Evolutionary conservation across 305 asterid genomes (phyloP).

Genomic region (Fraxinus ornus): DNA sequence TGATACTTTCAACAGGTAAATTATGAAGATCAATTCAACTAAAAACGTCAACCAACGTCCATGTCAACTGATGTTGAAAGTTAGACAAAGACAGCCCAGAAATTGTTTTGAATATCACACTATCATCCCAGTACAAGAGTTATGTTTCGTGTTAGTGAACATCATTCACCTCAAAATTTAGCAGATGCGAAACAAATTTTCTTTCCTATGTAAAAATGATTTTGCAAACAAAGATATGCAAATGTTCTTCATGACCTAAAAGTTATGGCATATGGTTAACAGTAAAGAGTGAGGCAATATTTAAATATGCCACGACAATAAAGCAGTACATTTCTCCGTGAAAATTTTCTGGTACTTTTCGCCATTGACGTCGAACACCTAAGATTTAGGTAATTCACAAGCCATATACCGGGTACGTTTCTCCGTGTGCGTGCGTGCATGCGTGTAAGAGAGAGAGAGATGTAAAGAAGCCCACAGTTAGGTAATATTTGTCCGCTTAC

Average conservation of each 20-base stretch:
- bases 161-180: not conserved
- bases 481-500: conserved; percentile 19
- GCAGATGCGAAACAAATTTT: not conserved
- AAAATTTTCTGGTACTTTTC: not conserved
- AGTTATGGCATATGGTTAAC: not conserved
- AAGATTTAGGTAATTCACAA: not conserved
- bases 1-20: not conserved
- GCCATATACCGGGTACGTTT: not conserved
- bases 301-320: not conserved
- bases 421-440: not conserved
- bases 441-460: not conserved
- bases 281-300: not conserved
- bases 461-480: not conserved
- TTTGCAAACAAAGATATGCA: not conserved
- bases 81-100: not conserved
- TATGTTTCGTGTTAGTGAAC: not conserved
- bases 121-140: not conserved
- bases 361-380: not conserved
- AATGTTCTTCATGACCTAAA: not conserved
- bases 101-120: not conserved
- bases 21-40: not conserved
- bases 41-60: not conserved
- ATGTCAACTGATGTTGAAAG: not conserved
- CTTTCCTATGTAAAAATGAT: not conserved
- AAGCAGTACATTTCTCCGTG: not conserved